A percentile compares a stretch with the other conserved stretches of the same genome.
Conservation (phyloP, 768 basidiomycete species). For the Kwoniella sp. region DNA sequence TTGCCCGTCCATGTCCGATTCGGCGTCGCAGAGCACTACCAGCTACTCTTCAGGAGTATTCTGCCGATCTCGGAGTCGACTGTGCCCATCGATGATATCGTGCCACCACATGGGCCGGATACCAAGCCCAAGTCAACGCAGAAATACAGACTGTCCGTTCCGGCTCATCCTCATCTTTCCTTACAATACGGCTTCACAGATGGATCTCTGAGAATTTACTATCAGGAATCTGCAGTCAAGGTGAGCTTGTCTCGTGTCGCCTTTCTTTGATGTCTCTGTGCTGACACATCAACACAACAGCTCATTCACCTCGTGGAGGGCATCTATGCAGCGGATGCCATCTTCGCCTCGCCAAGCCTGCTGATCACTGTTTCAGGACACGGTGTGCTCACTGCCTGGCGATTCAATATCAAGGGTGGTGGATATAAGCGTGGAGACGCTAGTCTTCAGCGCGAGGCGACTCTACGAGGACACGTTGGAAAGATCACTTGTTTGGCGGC, state of each 20-base stretch:
- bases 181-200: conserved; percentile 53
- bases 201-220: conserved; percentile 42
- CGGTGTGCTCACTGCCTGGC: conserved; percentile 83
- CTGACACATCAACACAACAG: conserved; percentile 54
- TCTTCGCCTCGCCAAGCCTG: conserved; percentile 72
- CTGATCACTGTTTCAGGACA: conserved; percentile 80
- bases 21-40: conserved; percentile 82
- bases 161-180: conserved; percentile 32
- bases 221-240: conserved; percentile 31
- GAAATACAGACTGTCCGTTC: conserved; percentile 33
- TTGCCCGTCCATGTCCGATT: conserved; percentile 72
- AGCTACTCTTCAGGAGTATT: conserved; percentile 57
- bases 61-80: conserved; percentile 43
- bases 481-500: conserved; percentile 70
- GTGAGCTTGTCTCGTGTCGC: not conserved
- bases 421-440: conserved; percentile 43
- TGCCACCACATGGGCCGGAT: conserved; percentile 20
- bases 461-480: conserved; percentile 78
- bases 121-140: conserved; percentile 30
- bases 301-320: conserved; percentile 77
- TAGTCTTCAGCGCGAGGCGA: conserved; percentile 63
- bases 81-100: conserved; percentile 33
- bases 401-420: conserved; percentile 59
- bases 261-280: not conserved
- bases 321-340: conserved; percentile 70